A percentile compares a stretch with the other conserved stretches of the same genome.
Conservation (phyloP, 2,329 filamentous ascomycete species). For the Cryphonectria naterciae region DNA sequence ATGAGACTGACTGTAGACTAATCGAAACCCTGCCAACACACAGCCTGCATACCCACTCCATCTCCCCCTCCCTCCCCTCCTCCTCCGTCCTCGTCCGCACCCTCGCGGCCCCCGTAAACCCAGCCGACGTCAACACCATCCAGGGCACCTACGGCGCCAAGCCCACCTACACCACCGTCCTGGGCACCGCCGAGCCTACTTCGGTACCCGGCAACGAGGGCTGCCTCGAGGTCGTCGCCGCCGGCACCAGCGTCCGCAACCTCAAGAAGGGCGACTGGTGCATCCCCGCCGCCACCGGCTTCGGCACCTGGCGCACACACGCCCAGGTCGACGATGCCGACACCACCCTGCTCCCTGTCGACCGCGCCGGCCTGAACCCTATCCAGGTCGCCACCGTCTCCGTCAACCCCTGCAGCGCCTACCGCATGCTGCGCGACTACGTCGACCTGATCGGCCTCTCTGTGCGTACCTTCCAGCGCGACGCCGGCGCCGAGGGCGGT, state of each 20-base stretch:
- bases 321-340: slow-evolving; percentile 63
- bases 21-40: not conserved
- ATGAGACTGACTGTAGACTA: slow-evolving; percentile 10
- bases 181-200: slow-evolving; percentile 77
- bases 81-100: slow-evolving; percentile 76
- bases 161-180: slow-evolving; percentile 72
- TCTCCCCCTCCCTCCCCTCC: slow-evolving; percentile 72
- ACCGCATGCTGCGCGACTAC: slow-evolving; percentile 88
- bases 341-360: slow-evolving; percentile 68
- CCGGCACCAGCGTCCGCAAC: slow-evolving; percentile 58
- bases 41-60: slow-evolving; percentile 74
- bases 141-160: slow-evolving; percentile 94
- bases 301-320: slow-evolving; percentile 96
- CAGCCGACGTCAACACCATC: slow-evolving; percentile 96
- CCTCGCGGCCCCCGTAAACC: slow-evolving; percentile 91
- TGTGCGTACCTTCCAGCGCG: slow-evolving; percentile 49
- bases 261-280: slow-evolving; percentile 88
- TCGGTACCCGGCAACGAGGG: slow-evolving; percentile 90
- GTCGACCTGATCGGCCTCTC: slow-evolving; percentile 52
- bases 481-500: slow-evolving; percentile 73
- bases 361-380: slow-evolving; percentile 71
- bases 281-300: slow-evolving; percentile 79
- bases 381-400: slow-evolving; percentile 85
- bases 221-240: slow-evolving; percentile 82
- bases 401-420: slow-evolving; percentile 94